Percentiles rank a stretch among this genome's conserved stretches.
Conservation (phyloP, 768 basidiomycete genomes). For the Psilocybe subaeruginosa region DNA sequence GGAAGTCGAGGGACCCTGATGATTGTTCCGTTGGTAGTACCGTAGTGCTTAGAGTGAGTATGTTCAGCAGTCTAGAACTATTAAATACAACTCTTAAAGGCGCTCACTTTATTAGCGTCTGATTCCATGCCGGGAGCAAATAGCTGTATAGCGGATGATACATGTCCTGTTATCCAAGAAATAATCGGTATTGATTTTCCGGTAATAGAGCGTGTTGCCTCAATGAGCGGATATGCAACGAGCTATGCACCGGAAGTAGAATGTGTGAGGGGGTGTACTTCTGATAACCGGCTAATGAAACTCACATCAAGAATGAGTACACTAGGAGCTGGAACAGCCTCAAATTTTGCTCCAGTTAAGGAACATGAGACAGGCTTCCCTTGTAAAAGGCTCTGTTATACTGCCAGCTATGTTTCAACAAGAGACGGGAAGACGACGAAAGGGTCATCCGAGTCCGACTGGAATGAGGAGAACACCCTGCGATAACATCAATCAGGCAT, state of each 20-base stretch:
- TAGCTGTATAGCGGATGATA: neutral
- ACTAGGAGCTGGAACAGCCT: constrained; percentile 5
- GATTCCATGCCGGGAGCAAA: neutral
- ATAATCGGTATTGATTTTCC: neutral
- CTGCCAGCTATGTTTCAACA: neutral
- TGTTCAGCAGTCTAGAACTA: neutral
- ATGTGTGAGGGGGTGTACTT: neutral
- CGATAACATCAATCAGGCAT: neutral
- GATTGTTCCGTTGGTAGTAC: neutral
- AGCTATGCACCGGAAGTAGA: neutral
- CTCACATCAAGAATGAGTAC: constrained; percentile 4
- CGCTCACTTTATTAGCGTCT: neutral
- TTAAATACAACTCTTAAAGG: neutral
- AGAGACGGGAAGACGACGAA: neutral
- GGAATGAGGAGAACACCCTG: neutral
- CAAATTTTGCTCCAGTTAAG: constrained; percentile 7
- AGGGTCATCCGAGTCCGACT: neutral
- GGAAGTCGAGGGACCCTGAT: constrained; percentile 2
- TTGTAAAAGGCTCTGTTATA: neutral
- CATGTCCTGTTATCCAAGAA: neutral
- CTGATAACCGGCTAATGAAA: neutral
- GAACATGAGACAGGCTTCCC: constrained; percentile 4
- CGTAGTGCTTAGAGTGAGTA: neutral
- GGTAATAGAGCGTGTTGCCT: neutral
- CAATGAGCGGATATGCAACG: neutral